phyloP scores from a whole-genome alignment of 176 grass and related monocot genomes.

The Thalia dealbata region DNA sequence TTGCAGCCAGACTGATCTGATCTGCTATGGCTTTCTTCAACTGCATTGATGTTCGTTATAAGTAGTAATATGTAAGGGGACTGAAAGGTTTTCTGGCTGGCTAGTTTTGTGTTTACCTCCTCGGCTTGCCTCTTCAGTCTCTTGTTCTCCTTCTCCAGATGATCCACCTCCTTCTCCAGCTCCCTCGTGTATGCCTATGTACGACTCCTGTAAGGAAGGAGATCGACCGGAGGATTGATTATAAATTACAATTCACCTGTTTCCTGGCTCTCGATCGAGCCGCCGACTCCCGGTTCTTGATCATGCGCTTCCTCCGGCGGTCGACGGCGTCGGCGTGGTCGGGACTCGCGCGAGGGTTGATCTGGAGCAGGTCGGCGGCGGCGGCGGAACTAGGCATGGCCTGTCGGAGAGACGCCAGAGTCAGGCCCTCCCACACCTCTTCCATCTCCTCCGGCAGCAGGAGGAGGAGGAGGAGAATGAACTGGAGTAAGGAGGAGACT shows the following conservation, averaged over 20 bases:
- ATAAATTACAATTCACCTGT: background rate
- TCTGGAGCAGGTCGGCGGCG: background rate
- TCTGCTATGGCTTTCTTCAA: background rate
- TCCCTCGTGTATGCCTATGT: conserved; percentile 6
- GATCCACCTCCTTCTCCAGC: conserved; percentile 14
- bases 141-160: conserved; percentile 7
- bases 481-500: too few relatives aligned
- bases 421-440: conserved; percentile 17
- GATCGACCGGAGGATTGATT: too few relatives aligned
- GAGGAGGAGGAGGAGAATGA: background rate
- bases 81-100: too few relatives aligned
- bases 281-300: conserved; percentile 23
- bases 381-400: background rate
- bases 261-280: conserved; percentile 16
- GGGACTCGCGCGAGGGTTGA: too few relatives aligned
- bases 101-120: conserved; percentile 19
- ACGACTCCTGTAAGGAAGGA: too few relatives aligned
- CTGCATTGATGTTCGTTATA: background rate
- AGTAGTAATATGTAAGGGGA: too few relatives aligned
- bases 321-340: background rate
- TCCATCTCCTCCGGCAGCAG: background rate
- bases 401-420: background rate
- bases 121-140: background rate
- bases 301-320: conserved; percentile 13
- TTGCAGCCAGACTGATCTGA: background rate